Base-by-base conservation (phyloP, 768 basidiomycete species). In the Galerina sulciceps region DNA sequence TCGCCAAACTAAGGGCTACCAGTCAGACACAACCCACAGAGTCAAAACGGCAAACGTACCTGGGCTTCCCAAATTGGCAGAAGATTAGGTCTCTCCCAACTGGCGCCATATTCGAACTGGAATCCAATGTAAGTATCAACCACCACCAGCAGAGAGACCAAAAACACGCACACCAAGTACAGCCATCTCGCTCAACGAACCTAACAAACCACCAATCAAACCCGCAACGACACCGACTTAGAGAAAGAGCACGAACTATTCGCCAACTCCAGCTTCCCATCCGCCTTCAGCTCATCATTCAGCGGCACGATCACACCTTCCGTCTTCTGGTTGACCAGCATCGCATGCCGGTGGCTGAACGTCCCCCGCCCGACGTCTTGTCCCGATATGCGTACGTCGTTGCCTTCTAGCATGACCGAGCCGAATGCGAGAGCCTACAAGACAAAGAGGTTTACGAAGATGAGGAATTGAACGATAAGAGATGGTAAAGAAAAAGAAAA, bases 61-160 rank as follows among this genome's bases (percentile, higher is more conserved):
- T 96, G 94, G 0, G 93, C 93, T 70, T 97, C 94, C 94, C 94
- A 96, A 36, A 96, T 92, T 0, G 91, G 86, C 52, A 96, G 75
- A 18, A 95, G 71, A 61, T 86, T 82, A 0, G 94, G 94, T 20
- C 85, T 76, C 71, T 94, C 93, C 93, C 93, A 95, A 65, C 91
- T 93, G 46, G 90, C 81, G 0, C 95, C 95, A 62, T 93, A 93
- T 68, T 96, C 95, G 60, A 96, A 97, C 84, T 94, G 65, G 1
- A 6, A 44, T 17, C 6, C n/a, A 20, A 26, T 11, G 34, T 52
- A 46, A 45, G 23, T 52, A 4, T 15, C 10, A 14, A 14, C 40
- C 20, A 38, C 51, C 14, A 3, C 14, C 44, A 2, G 0, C 22
- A 6, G 22, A 11, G 10, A 14, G 47, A 50, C 22, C 17, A 51